Base-by-base conservation (phyloP, 2,329 filamentous ascomycete genomes). In the Clarireedia sp. region DNA sequence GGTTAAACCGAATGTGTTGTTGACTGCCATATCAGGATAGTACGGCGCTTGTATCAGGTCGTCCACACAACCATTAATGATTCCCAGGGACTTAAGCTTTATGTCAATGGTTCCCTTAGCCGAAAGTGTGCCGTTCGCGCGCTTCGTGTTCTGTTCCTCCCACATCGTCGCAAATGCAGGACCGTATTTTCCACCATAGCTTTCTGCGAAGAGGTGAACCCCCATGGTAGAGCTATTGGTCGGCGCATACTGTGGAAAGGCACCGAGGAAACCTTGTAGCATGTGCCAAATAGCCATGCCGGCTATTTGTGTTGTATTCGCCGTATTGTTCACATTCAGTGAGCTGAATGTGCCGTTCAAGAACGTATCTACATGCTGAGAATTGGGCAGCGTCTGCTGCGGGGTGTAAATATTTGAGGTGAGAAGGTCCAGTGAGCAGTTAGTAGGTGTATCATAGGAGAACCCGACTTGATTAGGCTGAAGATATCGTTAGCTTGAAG, bases 21-120 rank as follows among this genome's bases (percentile, higher is more conserved):
- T 80, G 56, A 75, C 74, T 9, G 80, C 79, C 67, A 84, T 85
- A 7, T 69, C 65, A 1, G 81, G 76, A 60, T 80, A 82, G 62
- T 71, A 79, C 2, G 79, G 77, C 3, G 74, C 73, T 69, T 89
- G 83, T 1, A 82, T 74, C 29, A 82, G 67, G 61, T 79, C 75
- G 64, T 90, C 87, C 37, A 90, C 73, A 60, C 85, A 81, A 12
- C 85, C 86, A 67, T 90, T 88, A 56, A 89, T 73, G 56, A 90
- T 86, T 21, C 86, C 85, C 0, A 90, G 69, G 0, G 85, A 80
- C 14, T 72, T 73, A 8, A 90, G 73, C 53, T 79, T 77, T 48
- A 87, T 79, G 29, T 81, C 76, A 10, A 85, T 69, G 2, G 80
- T 83, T 37, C 70, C 73, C 57, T 78, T 77, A 17, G 66, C 69